Base-by-base conservation (phyloP, 768 basidiomycete species). In the Leccinum subtestaceum region DNA sequence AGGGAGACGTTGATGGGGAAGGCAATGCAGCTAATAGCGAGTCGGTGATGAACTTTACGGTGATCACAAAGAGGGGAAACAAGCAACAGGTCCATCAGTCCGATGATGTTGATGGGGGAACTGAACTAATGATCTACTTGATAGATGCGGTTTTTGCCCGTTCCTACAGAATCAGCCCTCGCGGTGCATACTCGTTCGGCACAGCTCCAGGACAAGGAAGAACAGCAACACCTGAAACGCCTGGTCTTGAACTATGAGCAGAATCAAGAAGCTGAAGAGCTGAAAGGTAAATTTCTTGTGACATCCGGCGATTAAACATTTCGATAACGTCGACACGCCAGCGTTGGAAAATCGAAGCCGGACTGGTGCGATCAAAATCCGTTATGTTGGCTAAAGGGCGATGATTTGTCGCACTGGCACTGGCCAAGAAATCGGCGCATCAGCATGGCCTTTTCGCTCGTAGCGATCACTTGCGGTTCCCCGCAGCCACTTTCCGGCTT, bases 161-260 rank as follows among this genome's bases (percentile, higher is more conserved):
- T 99, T 46, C 97, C 97, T 10, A 78, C 91, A 8, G 88, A 85
- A 64, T 93, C 96, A 8, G 80, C 93, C 2, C 80, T 99, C 31
- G 97, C 96, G 1, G 81, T 95, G 52, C 93, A 97, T 67, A 95
- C 95, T 2, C 86, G 89, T 31, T 85, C 90, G 2, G 93, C 97
- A 46, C 97, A 98, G 68, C 77, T 92, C 61, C 94, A 95, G 70
- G 94, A 95, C 74, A 92, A 89, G 74, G 93, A 92, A 7, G 97
- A 99, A 70, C 96, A 98, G 65, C 94, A 98, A 72, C 93, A 98
- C 61, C 77, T 99, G 64, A 99, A 99, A 77, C 85, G 88, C n/a
- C 81, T 98, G 19, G 97, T 97, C 4, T 81, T 96, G 54, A 84
- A 93, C 70, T 95, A 93, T 62, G 93, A 93, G 68, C 92, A 93